Conservation (phyloP, 192 early-diverging fungal genomes). For the Entomortierella beljakovae region DNA sequence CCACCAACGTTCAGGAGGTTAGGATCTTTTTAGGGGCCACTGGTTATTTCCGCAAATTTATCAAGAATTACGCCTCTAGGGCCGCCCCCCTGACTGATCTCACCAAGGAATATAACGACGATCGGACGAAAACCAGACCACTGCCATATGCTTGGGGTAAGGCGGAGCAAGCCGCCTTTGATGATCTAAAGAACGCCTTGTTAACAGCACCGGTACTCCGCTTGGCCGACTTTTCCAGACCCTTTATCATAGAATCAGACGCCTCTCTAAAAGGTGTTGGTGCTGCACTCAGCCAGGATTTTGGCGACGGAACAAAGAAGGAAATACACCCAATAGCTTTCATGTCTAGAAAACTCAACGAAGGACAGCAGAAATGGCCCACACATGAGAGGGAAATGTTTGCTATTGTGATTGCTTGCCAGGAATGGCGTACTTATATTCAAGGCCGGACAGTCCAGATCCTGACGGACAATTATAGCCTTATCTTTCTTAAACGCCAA, state of each 20-base stretch:
- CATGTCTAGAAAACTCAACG: constrained; percentile 20
- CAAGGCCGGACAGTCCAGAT: not conserved
- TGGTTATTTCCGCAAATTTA: constrained; percentile 45
- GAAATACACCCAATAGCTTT: constrained; percentile 21
- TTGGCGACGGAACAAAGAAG: too few relatives aligned
- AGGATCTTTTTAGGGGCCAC: constrained; percentile 38
- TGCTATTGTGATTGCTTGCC: constrained; percentile 9
- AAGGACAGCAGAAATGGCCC: constrained; percentile 26
- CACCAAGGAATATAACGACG: constrained; percentile 16
- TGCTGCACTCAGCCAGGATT: constrained; percentile 12
- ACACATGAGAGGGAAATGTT: constrained; percentile 36
- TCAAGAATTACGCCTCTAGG: constrained; percentile 22
- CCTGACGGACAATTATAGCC: constrained; percentile 10
- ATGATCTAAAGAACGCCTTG: constrained; percentile 21
- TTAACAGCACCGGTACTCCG: constrained; percentile 23
- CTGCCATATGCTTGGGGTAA: constrained; percentile 13
- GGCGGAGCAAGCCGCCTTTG: constrained; percentile 29
- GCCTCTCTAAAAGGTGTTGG: constrained; percentile 9
- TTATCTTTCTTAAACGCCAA: constrained; percentile 6
- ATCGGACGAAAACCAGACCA: too few relatives aligned
- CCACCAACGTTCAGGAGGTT: constrained; percentile 15
- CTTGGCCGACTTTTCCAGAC: constrained; percentile 3
- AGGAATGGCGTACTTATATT: constrained; percentile 10
- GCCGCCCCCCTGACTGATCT: constrained; percentile 21
- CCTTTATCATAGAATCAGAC: constrained; percentile 9